These are phyloP conservation scores for Saccharomycopsis capsularis DNA, from an alignment of 805 yeast species.

Conservation along the genomic window DNA sequence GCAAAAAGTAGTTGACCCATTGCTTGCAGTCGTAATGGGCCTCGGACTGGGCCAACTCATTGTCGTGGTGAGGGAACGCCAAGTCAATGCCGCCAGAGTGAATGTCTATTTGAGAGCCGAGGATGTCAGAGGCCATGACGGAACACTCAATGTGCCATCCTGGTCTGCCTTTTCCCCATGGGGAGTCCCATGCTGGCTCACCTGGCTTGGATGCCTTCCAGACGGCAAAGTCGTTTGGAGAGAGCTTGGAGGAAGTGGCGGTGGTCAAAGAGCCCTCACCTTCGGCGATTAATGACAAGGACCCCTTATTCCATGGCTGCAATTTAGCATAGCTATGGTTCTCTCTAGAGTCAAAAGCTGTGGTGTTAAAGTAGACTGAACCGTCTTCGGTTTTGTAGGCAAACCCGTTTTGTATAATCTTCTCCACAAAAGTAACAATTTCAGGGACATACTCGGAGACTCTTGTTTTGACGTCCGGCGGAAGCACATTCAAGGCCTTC, in stretches of 20 bases:
- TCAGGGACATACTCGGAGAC: conserved; percentile 96
- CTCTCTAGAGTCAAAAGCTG: conserved; percentile 61
- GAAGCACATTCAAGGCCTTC: conserved; percentile 74
- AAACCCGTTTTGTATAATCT: conserved; percentile 70
- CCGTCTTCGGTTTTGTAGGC: conserved; percentile 84
- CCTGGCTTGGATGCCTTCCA: conserved; percentile 98
- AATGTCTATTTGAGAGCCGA: conserved; percentile 81
- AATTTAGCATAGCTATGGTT: conserved; percentile 87
- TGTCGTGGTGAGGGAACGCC: conserved; percentile 98
- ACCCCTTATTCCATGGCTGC: conserved; percentile 97
- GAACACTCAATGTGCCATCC: conserved; percentile 99
- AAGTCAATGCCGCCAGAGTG: conserved; percentile 97
- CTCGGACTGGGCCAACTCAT: conserved; percentile 95
- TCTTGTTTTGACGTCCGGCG: conserved; percentile 82
- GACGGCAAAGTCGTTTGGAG: conserved; percentile 83
- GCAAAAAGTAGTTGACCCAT: conserved; percentile 96
- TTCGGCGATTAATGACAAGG: conserved; percentile 75
- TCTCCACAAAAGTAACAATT: conserved; percentile 69
- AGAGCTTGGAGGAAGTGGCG: conserved; percentile 53
- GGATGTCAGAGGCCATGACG: conserved; percentile 91
- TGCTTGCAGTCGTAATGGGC: conserved; percentile 84
- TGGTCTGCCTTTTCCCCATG: conserved; percentile 97
- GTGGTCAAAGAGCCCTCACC: conserved; percentile 71
- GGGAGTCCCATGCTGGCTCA: conserved; percentile 92
- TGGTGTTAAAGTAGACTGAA: conserved; percentile 93